phyloP scores from a whole-genome alignment of 306 rosid species.

The Cicer arietinum region DNA sequence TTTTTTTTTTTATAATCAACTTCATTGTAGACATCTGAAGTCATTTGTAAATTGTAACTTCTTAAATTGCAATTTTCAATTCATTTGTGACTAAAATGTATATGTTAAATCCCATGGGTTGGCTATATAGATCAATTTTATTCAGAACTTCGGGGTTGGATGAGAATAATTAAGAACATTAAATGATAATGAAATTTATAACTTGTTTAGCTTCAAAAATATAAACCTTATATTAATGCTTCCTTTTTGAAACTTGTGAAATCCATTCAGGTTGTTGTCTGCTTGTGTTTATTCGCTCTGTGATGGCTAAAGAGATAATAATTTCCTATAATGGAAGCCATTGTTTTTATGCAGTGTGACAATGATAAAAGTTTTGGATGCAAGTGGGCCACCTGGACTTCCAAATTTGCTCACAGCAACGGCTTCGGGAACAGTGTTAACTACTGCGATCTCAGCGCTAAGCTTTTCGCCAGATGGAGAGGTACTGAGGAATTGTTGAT shows the following conservation, averaged over 20 bases:
- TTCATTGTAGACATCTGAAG: background rate
- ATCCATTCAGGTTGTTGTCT: constrained; percentile 31
- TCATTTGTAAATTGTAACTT: constrained; percentile 34
- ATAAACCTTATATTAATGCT: background rate
- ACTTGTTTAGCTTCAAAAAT: constrained; percentile 5
- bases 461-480: constrained; percentile 99
- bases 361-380: constrained; percentile 88
- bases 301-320: constrained; percentile 32
- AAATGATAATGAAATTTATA: constrained; percentile 20
- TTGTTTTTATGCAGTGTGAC: constrained; percentile 61
- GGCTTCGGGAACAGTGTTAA: constrained; percentile 59
- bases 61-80: constrained; percentile 34
- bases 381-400: constrained; percentile 99
- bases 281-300: constrained; percentile 21
- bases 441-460: constrained; percentile 85
- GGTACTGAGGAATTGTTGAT: constrained; percentile 55
- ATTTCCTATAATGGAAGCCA: constrained; percentile 39
- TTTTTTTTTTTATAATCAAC: background rate
- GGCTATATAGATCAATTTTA: constrained; percentile 22
- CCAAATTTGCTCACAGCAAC: constrained; percentile 78
- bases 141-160: constrained; percentile 11
- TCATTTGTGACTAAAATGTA: constrained; percentile 26
- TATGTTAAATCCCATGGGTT: constrained; percentile 5
- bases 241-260: constrained; percentile 22
- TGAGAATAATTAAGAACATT: constrained; percentile 1